These are phyloP conservation scores for Turnera subulata DNA, from an alignment of 345 rosid species.

Conservation along the genomic window DNA sequence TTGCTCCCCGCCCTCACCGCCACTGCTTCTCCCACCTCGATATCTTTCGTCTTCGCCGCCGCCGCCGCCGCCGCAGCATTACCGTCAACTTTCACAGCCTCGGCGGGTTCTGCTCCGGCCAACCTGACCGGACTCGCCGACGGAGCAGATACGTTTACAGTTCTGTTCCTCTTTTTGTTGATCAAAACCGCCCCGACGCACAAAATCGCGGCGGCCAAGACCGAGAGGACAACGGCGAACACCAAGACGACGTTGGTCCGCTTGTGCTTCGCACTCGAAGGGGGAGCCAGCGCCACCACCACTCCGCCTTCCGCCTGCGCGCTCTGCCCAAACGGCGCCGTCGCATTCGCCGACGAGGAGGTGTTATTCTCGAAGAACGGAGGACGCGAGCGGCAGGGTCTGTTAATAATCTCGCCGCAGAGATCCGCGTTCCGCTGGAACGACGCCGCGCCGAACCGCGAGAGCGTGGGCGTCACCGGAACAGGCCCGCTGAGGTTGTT, in stretches of 20 bases:
- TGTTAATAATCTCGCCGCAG: slow-evolving; percentile 73
- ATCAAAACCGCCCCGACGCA: slow-evolving; percentile 34
- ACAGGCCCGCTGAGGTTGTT: slow-evolving; percentile 70
- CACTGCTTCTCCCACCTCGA: neutral
- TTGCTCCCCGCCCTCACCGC: slow-evolving; percentile 20
- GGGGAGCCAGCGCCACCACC: slow-evolving; percentile 34
- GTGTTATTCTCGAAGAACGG: slow-evolving; percentile 56
- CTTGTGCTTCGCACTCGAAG: slow-evolving; percentile 33
- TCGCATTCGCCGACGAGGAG: slow-evolving; percentile 24
- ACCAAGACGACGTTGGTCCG: slow-evolving; percentile 42
- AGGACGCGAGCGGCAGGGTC: slow-evolving; percentile 48
- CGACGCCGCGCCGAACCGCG: slow-evolving; percentile 52
- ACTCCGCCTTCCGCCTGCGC: slow-evolving; percentile 46
- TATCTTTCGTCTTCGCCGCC: slow-evolving; percentile 10
- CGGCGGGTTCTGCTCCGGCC: neutral
- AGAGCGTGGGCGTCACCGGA: slow-evolving; percentile 52
- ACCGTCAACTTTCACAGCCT: neutral
- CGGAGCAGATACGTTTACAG: neutral
- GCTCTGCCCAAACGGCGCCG: slow-evolving; percentile 60
- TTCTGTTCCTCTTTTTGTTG: slow-evolving; percentile 24
- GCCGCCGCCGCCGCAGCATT: slow-evolving; percentile 20
- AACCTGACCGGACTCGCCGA: neutral
- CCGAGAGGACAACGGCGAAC: slow-evolving; percentile 40
- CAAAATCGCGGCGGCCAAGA: slow-evolving; percentile 39
- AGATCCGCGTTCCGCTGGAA: slow-evolving; percentile 60